Percentiles rank a stretch among this genome's conserved stretches.
phyloP scores from a whole-genome alignment of 768 basidiomycete species.

The Panaeolus papilionaceus region DNA sequence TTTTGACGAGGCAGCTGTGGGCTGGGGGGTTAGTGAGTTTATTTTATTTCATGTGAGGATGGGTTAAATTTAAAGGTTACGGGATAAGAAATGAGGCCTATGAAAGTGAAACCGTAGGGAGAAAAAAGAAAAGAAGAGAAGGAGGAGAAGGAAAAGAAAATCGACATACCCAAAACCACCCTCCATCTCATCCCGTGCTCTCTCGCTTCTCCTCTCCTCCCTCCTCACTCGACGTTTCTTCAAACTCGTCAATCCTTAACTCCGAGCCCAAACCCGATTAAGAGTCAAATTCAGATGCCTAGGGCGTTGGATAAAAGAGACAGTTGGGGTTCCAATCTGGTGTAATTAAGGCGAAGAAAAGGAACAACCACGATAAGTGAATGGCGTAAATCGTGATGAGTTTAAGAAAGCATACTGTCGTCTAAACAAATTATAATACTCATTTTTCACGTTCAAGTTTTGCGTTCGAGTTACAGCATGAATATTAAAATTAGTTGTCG shows the following conservation, averaged over 20 bases:
- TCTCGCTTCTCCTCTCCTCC: neutral
- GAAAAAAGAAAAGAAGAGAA: neutral
- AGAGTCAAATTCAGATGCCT: too few relatives aligned
- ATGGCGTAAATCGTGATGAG: neutral
- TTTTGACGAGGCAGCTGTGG: conserved; percentile 42
- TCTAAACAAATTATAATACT: neutral
- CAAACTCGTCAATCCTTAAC: neutral
- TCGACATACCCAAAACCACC: too few relatives aligned
- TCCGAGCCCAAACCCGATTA: too few relatives aligned
- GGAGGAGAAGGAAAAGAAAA: neutral
- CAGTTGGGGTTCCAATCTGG: too few relatives aligned
- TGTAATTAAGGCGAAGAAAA: too few relatives aligned
- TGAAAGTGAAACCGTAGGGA: neutral
- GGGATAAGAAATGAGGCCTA: neutral
- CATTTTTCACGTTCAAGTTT: neutral
- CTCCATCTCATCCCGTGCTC: too few relatives aligned
- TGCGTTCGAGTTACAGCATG: too few relatives aligned
- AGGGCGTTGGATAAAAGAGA: neutral
- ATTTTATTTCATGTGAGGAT: neutral
- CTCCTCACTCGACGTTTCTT: neutral
- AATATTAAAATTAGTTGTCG: too few relatives aligned
- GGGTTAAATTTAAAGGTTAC: neutral
- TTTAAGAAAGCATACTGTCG: neutral
- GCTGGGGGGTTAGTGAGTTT: conserved; percentile 32
- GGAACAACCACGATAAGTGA: neutral